phyloP scores from a whole-genome alignment of 2,329 filamentous ascomycete species.

The Trichoderma brevicompactum region DNA sequence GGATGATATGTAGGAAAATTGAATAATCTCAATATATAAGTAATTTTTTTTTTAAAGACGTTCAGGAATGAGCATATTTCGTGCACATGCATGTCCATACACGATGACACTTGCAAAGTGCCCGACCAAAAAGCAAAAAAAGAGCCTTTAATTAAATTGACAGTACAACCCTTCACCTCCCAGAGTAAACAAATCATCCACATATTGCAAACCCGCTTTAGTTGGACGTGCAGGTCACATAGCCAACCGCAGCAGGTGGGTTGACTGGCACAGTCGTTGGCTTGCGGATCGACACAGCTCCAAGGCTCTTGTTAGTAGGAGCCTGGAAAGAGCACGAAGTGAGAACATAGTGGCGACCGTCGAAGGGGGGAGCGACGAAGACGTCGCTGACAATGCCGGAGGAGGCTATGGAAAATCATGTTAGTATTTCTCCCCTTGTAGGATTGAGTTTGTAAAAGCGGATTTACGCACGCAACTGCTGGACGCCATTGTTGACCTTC shows the following conservation, averaged over 20 bases:
- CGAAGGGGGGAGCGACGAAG: constrained; percentile 20
- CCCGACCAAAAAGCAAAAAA: not conserved
- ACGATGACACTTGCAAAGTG: not conserved
- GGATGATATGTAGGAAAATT: not conserved
- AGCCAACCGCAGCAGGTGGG: constrained; percentile 16
- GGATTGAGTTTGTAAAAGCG: not conserved
- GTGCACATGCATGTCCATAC: not conserved
- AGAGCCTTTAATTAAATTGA: not conserved
- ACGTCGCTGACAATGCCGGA: constrained; percentile 3
- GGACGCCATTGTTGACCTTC: not conserved
- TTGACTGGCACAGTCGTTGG: constrained; percentile 12
- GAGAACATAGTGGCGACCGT: constrained; percentile 16
- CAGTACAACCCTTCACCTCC: not conserved
- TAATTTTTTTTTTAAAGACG: not conserved
- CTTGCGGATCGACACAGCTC: not conserved
- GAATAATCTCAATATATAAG: not conserved
- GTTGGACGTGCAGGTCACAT: constrained; percentile 14
- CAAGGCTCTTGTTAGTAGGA: constrained; percentile 12
- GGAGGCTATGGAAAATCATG: not conserved
- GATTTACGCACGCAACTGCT: constrained; percentile 8
- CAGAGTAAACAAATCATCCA: not conserved
- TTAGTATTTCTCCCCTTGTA: constrained; percentile 4
- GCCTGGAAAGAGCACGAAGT: constrained; percentile 21
- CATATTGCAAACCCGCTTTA: not conserved
- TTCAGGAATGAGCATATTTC: not conserved